phyloP scores from a whole-genome alignment of 2,329 filamentous ascomycete genomes.

The Paramyrothecium sp. region DNA sequence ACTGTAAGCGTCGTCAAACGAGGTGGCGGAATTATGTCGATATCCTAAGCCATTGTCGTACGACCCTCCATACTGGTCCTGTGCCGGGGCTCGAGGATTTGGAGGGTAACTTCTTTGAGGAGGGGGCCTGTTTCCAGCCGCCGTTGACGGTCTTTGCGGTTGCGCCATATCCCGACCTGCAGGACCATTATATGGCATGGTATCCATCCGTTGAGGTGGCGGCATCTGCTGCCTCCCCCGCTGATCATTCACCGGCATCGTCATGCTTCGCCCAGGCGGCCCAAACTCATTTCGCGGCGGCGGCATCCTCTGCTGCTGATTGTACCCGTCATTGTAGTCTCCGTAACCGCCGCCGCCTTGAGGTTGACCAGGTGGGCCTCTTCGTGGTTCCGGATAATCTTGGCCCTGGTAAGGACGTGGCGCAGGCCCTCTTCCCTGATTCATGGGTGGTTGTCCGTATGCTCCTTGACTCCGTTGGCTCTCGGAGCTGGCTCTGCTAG shows the following conservation, averaged over 20 bases:
- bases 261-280: conserved; percentile 57
- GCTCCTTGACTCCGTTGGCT: conserved; percentile 21
- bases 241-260: conserved; percentile 54
- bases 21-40: conserved; percentile 29
- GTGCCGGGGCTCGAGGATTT: conserved; percentile 34
- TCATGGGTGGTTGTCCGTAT: conserved; percentile 21
- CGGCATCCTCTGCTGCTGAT: conserved; percentile 16
- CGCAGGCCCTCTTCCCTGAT: conserved; percentile 21
- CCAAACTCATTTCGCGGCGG: conserved; percentile 42
- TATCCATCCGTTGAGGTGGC: conserved; percentile 38
- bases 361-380: conserved; percentile 23
- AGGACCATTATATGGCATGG: conserved; percentile 44
- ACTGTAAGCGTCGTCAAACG: conserved; percentile 53
- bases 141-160: conserved; percentile 55
- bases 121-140: conserved; percentile 49
- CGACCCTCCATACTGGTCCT: conserved; percentile 26
- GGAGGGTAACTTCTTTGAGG: conserved; percentile 51
- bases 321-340: conserved; percentile 20
- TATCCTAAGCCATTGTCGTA: conserved; percentile 32
- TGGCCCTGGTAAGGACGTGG: conserved; percentile 31
- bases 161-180: conserved; percentile 36
- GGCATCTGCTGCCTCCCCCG: conserved; percentile 35
- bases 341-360: conserved; percentile 22
- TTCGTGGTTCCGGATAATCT: conserved; percentile 23
- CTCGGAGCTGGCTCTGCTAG: conserved; percentile 21